Conservation (phyloP, 2,329 filamentous ascomycete genomes). For the Gliomastix tumulicola region DNA sequence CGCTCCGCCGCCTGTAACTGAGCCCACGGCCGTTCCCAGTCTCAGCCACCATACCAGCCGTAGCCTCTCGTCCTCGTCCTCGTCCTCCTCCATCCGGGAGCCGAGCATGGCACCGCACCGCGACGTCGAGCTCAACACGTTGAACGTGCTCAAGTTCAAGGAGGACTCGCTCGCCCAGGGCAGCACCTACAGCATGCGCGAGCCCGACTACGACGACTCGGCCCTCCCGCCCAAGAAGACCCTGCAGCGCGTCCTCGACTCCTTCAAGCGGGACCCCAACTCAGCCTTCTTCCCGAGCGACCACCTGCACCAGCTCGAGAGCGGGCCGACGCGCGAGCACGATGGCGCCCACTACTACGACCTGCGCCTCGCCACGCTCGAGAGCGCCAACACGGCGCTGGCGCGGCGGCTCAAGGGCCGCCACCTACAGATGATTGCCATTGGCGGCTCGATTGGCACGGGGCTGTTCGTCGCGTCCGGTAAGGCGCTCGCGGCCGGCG, state of each 20-base stretch:
- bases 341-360: constrained; percentile 46
- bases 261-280: constrained; percentile 56
- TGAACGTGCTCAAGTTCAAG: constrained; percentile 48
- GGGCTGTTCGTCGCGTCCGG: constrained; percentile 85
- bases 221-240: constrained; percentile 16
- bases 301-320: constrained; percentile 26
- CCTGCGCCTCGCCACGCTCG: constrained; percentile 52
- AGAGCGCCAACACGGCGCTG: constrained; percentile 70
- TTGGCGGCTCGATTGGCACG: constrained; percentile 83
- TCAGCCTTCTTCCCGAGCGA: constrained; percentile 38
- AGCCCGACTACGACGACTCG: constrained; percentile 35
- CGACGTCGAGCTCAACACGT: constrained; percentile 49
- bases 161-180: constrained; percentile 48
- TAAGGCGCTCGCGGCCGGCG: constrained; percentile 61
- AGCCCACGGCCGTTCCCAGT: too few species aligned
- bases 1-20: too few species aligned
- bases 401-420: constrained; percentile 72
- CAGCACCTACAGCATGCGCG: constrained; percentile 44
- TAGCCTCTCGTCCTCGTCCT: too few species aligned
- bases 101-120: constrained; percentile 32
- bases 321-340: constrained; percentile 17
- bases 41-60: too few species aligned
- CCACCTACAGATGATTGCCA: constrained; percentile 96
- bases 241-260: constrained; percentile 44
- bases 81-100: too few species aligned